A percentile compares a stretch with the other conserved stretches of the same genome.
These are phyloP conservation scores for Tetrahymena malaccensis DNA, from an alignment of 73 alveolate genomes.

Conservation along the genomic window DNA sequence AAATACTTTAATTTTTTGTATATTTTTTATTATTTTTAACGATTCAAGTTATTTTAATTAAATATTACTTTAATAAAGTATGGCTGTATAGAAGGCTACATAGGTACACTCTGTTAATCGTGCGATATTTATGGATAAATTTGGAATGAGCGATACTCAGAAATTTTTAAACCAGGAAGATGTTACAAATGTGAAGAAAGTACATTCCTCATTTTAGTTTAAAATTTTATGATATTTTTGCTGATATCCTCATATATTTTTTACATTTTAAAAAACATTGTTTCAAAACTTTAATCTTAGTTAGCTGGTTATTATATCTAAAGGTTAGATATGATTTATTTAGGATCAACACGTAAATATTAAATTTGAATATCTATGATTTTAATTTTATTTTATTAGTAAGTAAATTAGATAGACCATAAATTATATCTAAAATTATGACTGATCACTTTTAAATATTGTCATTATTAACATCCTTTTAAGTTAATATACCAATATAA, in stretches of 20 bases:
- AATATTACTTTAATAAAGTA: not conserved
- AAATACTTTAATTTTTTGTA: too few relatives aligned
- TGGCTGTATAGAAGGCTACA: not conserved
- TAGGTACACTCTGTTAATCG: not conserved
- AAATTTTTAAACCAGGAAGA: not conserved
- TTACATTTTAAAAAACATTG: too few relatives aligned
- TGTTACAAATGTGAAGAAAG: not conserved
- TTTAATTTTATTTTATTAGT: not conserved
- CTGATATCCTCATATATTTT: not conserved
- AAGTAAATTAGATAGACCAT: not conserved
- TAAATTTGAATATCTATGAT: too few relatives aligned
- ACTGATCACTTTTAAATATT: not conserved
- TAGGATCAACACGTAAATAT: not conserved
- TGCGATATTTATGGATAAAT: not conserved
- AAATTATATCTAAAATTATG: not conserved
- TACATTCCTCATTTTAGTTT: not conserved
- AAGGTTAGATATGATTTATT: not conserved
- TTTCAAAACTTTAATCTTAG: not conserved
- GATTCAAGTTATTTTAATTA: too few relatives aligned
- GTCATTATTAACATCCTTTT: not conserved
- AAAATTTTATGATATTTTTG: not conserved
- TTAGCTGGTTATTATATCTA: not conserved
- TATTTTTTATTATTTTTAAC: too few relatives aligned
- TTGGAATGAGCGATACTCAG: not conserved
- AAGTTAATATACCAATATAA: not conserved